These are phyloP conservation scores for Suillus placidus DNA, from an alignment of 768 basidiomycete species.

Conservation along the genomic window DNA sequence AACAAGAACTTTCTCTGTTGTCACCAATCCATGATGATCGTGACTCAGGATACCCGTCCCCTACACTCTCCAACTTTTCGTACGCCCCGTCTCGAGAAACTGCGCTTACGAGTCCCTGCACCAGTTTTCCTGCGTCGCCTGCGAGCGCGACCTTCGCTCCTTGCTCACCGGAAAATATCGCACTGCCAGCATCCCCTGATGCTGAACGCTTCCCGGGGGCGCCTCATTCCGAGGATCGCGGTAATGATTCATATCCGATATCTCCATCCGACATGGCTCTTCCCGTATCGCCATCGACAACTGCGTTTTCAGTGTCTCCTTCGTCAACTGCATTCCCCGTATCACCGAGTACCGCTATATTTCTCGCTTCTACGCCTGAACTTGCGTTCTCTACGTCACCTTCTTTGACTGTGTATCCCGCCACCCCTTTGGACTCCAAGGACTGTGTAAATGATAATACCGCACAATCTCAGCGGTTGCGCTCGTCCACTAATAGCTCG, in stretches of 20 bases:
- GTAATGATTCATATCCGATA: constrained; percentile 2
- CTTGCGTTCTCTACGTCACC: constrained; percentile 6
- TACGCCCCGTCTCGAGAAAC: constrained; percentile 30
- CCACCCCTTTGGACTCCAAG: constrained; percentile 11
- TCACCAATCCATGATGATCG: constrained; percentile 20
- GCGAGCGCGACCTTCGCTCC: constrained; percentile 20
- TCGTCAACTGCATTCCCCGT: constrained; percentile 1
- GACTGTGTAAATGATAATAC: background rate
- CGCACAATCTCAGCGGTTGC: constrained; percentile 12
- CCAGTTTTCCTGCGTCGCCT: constrained; percentile 28
- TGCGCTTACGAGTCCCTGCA: constrained; percentile 25
- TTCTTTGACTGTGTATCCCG: constrained; percentile 10
- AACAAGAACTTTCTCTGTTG: constrained; percentile 22
- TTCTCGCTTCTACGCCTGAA: background rate
- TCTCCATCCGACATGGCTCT: constrained; percentile 12
- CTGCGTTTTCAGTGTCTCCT: constrained; percentile 14
- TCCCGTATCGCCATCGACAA: background rate
- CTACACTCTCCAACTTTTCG: constrained; percentile 32
- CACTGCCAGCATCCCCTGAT: constrained; percentile 28
- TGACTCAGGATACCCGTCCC: constrained; percentile 31
- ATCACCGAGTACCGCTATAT: constrained; percentile 9
- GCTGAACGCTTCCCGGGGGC: constrained; percentile 16
- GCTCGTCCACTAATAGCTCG: constrained; percentile 5
- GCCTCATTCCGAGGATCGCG: background rate
- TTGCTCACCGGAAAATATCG: constrained; percentile 29